Evolutionary conservation across 805 yeast genomes (phyloP), one percentile per base, ranked within the genome.

Genomic region (Starmerella asiatica): DNA sequence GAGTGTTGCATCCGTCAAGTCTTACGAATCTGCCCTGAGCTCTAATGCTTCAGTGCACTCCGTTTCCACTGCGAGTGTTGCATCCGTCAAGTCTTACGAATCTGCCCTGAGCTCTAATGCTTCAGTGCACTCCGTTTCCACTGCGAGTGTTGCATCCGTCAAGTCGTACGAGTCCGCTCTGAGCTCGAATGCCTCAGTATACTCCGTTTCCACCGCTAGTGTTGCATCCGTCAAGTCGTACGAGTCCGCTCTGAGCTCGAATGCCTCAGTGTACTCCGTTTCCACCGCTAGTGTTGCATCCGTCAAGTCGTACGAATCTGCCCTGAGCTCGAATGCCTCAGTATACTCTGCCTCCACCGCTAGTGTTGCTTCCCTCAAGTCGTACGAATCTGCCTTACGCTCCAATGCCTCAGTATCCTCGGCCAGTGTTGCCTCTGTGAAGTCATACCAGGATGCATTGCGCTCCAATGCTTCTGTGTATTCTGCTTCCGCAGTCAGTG

Each of bases 341-440:
- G 24, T 32, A 7, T 16, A 17, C 27, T 20, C 34, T 11, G 24
- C 18, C 14, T 18, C 34, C 4, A 20, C 34, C n/a, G n/a, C 17
- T 8, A 17, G 18, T 4, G 20, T 23, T 16, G 21, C 23, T 24
- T 23, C 39, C 18, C 31, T 34, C 26, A 18, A 7, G 9, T 36
- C 43, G 3, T 31, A 29, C 19, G 29, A 34, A n/a, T n/a, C 35
- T 9, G 38, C 42, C 3, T 17, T 34, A 23, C 30, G 38, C 23
- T 5, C 12, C 21, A n/a, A 12, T n/a, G 29, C 29, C n/a, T 27
- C 32, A 4, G 23, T 15, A 6, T 16, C 37, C 17, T 27, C 32
- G 15, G 32, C 14, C 19, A 23, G 32, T 14, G 21, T 16, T 16
- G 37, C 37, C 17, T 18, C n/a, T 15, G 24, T 34, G 20, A 21